Evolutionary conservation across 2,329 filamentous ascomycete genomes (phyloP).

Genomic region (Aureobasidium pullulans): DNA sequence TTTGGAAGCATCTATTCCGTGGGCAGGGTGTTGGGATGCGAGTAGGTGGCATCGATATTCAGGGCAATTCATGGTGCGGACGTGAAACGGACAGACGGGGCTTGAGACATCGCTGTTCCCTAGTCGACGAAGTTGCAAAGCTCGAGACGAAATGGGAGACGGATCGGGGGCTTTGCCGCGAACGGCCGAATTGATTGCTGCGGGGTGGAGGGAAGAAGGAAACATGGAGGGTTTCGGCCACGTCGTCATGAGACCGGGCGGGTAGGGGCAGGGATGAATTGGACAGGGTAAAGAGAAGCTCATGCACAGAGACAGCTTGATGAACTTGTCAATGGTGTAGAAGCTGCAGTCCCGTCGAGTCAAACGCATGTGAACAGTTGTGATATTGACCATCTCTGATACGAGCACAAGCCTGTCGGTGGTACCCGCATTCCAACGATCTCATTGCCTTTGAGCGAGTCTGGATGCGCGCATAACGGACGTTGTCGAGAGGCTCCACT

Average conservation of each 20-base stretch:
- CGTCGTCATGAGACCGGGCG: constrained; percentile 1
- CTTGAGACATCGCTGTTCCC: constrained; percentile 3
- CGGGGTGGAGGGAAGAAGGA: constrained; percentile 1
- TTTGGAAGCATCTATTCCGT: not conserved
- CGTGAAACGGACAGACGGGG: constrained; percentile 5
- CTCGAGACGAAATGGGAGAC: not conserved
- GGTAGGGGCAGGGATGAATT: not conserved
- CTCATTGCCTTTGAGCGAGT: constrained; percentile 6
- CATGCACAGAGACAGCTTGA: not conserved
- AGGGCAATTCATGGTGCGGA: not conserved
- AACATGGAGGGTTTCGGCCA: not conserved
- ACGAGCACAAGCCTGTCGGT: constrained; percentile 12
- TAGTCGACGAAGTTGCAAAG: constrained; percentile 8
- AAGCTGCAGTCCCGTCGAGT: not conserved
- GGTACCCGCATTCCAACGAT: constrained; percentile 15
- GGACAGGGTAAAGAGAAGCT: not conserved
- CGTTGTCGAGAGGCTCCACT: constrained; percentile 14
- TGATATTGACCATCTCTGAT: not conserved
- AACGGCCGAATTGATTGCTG: not conserved
- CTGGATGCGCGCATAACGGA: constrained; percentile 13
- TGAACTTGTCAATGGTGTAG: not conserved
- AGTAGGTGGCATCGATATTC: not conserved
- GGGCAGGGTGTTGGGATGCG: too few species aligned
- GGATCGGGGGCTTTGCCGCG: constrained; percentile 7
- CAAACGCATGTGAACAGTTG: not conserved